Conservation (phyloP, 768 basidiomycete species). For the Psilocybe cubensis region DNA sequence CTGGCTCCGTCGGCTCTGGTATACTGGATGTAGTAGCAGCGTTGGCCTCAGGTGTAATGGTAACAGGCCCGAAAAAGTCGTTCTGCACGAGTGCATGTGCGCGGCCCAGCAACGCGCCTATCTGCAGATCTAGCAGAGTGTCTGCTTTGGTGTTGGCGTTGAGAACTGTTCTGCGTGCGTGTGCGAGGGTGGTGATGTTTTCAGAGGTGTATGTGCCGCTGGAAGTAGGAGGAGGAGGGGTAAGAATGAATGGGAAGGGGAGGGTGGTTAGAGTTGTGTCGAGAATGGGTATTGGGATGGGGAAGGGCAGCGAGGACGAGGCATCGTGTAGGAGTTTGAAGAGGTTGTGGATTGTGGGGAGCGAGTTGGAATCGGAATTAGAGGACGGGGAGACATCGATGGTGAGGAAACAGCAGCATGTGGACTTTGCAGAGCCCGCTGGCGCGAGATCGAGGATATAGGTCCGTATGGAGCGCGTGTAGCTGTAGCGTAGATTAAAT, state of each 20-base stretch:
- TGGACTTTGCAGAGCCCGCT: not conserved
- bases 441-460: conserved; percentile 26
- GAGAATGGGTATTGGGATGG: conserved; percentile 50
- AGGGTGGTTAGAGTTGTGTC: conserved; percentile 48
- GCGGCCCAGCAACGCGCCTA: conserved; percentile 63
- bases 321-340: conserved; percentile 47
- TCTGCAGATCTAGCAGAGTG: conserved; percentile 55
- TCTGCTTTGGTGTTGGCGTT: conserved; percentile 39
- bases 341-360: conserved; percentile 41
- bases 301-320: conserved; percentile 49
- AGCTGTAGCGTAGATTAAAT: conserved; percentile 15
- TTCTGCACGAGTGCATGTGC: conserved; percentile 72
- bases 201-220: too few species aligned
- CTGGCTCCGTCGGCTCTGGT: conserved; percentile 27
- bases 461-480: conserved; percentile 19
- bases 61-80: conserved; percentile 85
- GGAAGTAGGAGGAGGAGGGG: conserved; percentile 41
- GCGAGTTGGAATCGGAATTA: conserved; percentile 28
- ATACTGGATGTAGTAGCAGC: too few species aligned
- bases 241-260: conserved; percentile 58
- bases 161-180: too few species aligned
- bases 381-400: conserved; percentile 5
- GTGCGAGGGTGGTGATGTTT: too few species aligned
- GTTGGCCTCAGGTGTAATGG: too few species aligned
- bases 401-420: conserved; percentile 20